A percentile compares a stretch with the other conserved stretches of the same genome.
These are phyloP conservation scores for Ammopiptanthus mongolicus DNA, from an alignment of 306 rosid genomes.

Conservation along the genomic window DNA sequence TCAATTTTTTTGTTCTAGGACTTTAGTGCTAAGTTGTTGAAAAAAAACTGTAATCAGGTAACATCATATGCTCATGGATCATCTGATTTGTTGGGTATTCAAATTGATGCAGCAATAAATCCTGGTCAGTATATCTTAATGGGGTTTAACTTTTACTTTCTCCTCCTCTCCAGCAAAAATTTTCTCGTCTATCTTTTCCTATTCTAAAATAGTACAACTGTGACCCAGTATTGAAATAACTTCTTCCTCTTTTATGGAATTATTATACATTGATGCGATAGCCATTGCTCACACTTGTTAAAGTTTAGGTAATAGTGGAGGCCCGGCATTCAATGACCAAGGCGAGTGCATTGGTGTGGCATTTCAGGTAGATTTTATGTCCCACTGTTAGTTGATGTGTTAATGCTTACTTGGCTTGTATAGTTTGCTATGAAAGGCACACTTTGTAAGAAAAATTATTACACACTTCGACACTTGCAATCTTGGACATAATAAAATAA, in stretches of 20 bases:
- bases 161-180: not conserved
- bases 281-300: conserved; percentile 37
- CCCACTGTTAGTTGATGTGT: conserved; percentile 18
- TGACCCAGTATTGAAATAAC: not conserved
- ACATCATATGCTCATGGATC: conserved; percentile 97
- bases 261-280: conserved; percentile 25
- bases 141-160: conserved; percentile 11
- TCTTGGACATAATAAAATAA: conserved; percentile 5
- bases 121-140: conserved; percentile 64
- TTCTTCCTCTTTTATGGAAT: not conserved
- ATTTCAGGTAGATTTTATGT: conserved; percentile 83
- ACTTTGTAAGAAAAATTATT: not conserved
- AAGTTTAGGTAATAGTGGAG: conserved; percentile 98
- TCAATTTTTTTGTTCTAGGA: not conserved
- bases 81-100: conserved; percentile 94
- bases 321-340: conserved; percentile 93
- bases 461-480: not conserved
- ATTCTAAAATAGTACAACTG: not conserved
- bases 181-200: not conserved
- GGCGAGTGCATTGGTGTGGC: conserved; percentile 99
- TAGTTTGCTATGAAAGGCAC: not conserved
- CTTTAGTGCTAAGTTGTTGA: conserved; percentile 12
- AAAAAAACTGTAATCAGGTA: conserved; percentile 61
- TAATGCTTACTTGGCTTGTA: conserved; percentile 5
- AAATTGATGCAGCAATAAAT: conserved; percentile 97